A percentile compares a stretch with the other conserved stretches of the same genome.
These are phyloP conservation scores for Botrytis paeoniae DNA, from an alignment of 2,329 filamentous ascomycete genomes.

Conservation along the genomic window DNA sequence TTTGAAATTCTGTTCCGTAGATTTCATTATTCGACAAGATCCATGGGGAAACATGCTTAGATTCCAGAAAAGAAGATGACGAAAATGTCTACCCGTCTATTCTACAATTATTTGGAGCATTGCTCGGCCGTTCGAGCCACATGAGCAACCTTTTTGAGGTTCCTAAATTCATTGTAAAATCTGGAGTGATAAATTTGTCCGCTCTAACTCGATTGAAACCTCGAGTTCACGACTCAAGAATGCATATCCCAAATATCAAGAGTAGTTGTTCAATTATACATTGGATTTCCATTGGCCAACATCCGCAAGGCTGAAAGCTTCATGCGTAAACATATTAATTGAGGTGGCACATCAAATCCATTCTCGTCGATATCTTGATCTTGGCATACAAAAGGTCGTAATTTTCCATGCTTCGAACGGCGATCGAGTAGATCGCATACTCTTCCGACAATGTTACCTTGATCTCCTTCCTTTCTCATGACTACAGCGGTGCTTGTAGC, in stretches of 20 bases:
- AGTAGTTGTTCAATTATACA: not conserved
- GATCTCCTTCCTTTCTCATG: conserved; percentile 1
- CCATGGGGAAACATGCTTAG: not conserved
- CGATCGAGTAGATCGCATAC: conserved; percentile 8
- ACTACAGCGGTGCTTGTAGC: conserved; percentile 10
- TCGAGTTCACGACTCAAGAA: not conserved
- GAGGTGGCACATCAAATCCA: conserved; percentile 10
- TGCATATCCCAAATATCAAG: not conserved
- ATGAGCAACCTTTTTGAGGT: not conserved
- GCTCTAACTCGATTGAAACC: not conserved
- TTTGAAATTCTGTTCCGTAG: not conserved
- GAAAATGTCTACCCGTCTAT: not conserved
- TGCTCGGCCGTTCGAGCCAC: not conserved
- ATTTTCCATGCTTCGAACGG: conserved; percentile 4
- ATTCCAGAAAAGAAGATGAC: not conserved
- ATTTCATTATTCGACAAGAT: not conserved
- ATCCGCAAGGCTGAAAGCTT: conserved; percentile 3
- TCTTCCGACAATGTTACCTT: conserved; percentile 4
- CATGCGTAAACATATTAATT: conserved; percentile 12
- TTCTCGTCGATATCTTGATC: conserved; percentile 5
- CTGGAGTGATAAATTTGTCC: not conserved
- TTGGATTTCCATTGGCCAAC: conserved; percentile 3
- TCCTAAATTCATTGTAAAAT: too few relatives aligned
- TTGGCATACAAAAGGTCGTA: conserved; percentile 1
- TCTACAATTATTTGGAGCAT: too few relatives aligned